Conservation (phyloP, 345 rosid genomes). For the Odontarrhena argentea region DNA sequence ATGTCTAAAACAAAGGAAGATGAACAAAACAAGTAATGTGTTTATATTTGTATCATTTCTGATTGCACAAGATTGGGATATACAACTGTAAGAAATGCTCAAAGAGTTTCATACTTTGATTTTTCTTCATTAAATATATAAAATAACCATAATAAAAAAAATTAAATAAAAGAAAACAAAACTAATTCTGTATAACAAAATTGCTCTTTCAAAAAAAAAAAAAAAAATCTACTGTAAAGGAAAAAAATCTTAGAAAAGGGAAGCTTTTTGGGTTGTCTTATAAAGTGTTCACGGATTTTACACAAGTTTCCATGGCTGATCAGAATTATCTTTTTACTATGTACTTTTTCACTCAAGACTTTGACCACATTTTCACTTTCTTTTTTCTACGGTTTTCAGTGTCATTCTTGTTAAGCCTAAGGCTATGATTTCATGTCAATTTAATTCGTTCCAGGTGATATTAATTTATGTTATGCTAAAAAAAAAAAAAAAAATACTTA, state of each 20-base stretch:
- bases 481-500: too few species aligned
- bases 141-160: too few species aligned
- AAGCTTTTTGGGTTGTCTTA: constrained; percentile 9
- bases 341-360: constrained; percentile 31
- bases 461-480: too few species aligned
- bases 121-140: neutral
- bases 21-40: neutral
- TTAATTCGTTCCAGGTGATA: neutral
- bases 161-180: neutral
- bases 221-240: neutral
- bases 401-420: constrained; percentile 32
- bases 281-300: constrained; percentile 29
- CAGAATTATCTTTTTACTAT: constrained; percentile 38
- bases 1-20: constrained; percentile 2
- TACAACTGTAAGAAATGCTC: neutral
- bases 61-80: neutral
- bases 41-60: neutral
- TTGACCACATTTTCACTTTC: constrained; percentile 32
- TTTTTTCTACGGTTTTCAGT: constrained; percentile 32
- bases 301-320: constrained; percentile 37
- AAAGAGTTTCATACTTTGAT: neutral
- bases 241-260: neutral
- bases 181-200: neutral
- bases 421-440: constrained; percentile 25
- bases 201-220: neutral